A percentile compares a stretch with the other conserved stretches of the same genome.
These are phyloP conservation scores for Miamiensis avidus DNA, from an alignment of 169 alveolate genomes.

Conservation along the genomic window DNA sequence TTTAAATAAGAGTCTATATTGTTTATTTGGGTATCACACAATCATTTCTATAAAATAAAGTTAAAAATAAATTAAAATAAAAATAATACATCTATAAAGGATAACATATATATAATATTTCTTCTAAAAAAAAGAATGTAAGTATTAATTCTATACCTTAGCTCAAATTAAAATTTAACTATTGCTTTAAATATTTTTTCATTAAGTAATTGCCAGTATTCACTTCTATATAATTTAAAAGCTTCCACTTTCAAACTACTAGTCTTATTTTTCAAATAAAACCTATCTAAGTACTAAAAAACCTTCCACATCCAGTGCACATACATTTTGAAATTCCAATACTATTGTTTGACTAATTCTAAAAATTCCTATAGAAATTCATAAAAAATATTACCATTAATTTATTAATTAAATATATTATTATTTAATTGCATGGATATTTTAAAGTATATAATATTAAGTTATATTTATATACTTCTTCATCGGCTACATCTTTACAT, in stretches of 20 bases:
- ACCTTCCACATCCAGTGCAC: conserved; percentile 17
- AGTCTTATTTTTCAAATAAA: conserved; percentile 22
- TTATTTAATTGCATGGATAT: no score
- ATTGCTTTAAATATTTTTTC: conserved; percentile 5
- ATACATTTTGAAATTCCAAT: conserved; percentile 10
- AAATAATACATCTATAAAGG: no score
- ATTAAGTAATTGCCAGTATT: not conserved
- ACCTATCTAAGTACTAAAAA: conserved; percentile 14
- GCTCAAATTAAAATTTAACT: not conserved
- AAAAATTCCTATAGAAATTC: conserved; percentile 2
- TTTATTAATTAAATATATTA: no score
- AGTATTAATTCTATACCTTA: not conserved
- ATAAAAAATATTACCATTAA: no score
- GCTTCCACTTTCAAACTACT: conserved; percentile 10
- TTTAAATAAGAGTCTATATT: conserved; percentile 1
- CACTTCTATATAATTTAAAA: conserved; percentile 9
- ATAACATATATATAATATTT: no score
- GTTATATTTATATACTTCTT: no score
- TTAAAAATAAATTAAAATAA: no score
- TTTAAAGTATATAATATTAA: no score
- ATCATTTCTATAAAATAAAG: not conserved
- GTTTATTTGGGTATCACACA: conserved; percentile 9
- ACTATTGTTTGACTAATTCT: not conserved
- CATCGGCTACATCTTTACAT: not conserved
- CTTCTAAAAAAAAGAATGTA: not conserved